Conservation (phyloP, 345 rosid genomes). For the Eucalyptus tenuipes region DNA sequence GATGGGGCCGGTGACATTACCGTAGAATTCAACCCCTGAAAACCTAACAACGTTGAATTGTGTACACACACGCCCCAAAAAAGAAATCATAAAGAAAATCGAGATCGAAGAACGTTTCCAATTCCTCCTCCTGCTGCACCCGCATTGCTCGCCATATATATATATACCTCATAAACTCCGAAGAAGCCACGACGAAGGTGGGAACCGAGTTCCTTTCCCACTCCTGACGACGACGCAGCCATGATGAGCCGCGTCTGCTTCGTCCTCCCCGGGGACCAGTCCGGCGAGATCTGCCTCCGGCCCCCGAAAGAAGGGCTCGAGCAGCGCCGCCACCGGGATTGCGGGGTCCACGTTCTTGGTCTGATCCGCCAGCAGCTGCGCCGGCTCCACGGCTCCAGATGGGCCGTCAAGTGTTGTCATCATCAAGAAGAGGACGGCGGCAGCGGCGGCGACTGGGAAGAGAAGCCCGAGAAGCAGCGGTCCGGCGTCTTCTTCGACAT, state of each 20-base stretch:
- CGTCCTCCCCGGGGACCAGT: constrained; percentile 35
- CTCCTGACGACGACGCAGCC: neutral
- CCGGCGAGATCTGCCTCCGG: constrained; percentile 15
- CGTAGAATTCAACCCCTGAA: neutral
- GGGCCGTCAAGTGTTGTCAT: constrained; percentile 20
- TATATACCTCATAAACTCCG: neutral
- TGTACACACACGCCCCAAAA: neutral
- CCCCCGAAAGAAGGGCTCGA: constrained; percentile 1
- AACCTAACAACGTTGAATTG: neutral
- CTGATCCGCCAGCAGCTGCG: constrained; percentile 26
- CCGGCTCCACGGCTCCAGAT: constrained; percentile 27
- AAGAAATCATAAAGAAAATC: neutral
- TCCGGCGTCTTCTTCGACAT: constrained; percentile 41
- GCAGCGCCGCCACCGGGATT: constrained; percentile 17
- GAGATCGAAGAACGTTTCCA: neutral
- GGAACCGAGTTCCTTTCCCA: neutral
- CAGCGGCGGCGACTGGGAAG: neutral
- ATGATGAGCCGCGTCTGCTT: constrained; percentile 57
- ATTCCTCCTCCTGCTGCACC: neutral
- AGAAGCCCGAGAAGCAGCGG: neutral
- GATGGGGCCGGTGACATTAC: neutral
- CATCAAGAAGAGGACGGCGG: neutral
- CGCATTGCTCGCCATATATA: neutral
- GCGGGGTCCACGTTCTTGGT: constrained; percentile 27
- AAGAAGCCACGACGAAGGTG: neutral